Evolutionary conservation across 352 stramenopile genomes (phyloP), one percentile per base, ranked within the genome.

Genomic region (Poterioochromonas sp.): DNA sequence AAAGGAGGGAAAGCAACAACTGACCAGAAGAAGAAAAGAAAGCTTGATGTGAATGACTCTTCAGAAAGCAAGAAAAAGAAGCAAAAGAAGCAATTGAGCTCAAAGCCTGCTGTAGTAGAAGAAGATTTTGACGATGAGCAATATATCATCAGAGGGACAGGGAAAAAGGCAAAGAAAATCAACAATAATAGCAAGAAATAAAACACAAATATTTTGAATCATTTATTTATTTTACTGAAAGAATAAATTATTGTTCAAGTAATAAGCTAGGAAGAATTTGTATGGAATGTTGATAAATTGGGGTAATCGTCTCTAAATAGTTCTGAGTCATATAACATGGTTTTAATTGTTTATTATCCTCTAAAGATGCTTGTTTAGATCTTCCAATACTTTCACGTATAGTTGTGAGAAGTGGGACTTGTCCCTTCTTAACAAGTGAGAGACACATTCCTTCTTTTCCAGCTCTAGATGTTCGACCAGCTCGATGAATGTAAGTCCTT

Each of bases 401-500:
- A 11, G 37, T 70, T 5, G 5, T 40, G 35, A 70, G 41, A 8
- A 22, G 8, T 32, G 8, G 3, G 8, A 70, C 22, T 58, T 58
- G 37, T 15, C 65, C 65, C 12, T 44, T 40, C 41, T 76, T 76
- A 5, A 76, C 3, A 2, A 76, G 20, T 2, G 65, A 58, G 20
- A 76, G n/a, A 58, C 65, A 60, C 5, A 35, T 8, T 26, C 65
- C 65, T 32, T 12, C 15, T 58, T n/a, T 3, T 47, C 90, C 87
- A 18, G 92, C 92, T 53, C 92, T 88, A 22, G 91, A 91, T 1
- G 92, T 95, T 68, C 92, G 88, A 26, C 92, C 92, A 32, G 89
- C 90, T 43, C 93, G 90, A 81, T 97, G 93, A 54, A 97, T 90
- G 77, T 97, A 97, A 76, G 90, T 96, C 82, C 94, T 94, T 76